A percentile compares a stretch with the other conserved stretches of the same genome.
phyloP scores from a whole-genome alignment of 495 filamentous ascomycete species.

The Xylaria palmicola region DNA sequence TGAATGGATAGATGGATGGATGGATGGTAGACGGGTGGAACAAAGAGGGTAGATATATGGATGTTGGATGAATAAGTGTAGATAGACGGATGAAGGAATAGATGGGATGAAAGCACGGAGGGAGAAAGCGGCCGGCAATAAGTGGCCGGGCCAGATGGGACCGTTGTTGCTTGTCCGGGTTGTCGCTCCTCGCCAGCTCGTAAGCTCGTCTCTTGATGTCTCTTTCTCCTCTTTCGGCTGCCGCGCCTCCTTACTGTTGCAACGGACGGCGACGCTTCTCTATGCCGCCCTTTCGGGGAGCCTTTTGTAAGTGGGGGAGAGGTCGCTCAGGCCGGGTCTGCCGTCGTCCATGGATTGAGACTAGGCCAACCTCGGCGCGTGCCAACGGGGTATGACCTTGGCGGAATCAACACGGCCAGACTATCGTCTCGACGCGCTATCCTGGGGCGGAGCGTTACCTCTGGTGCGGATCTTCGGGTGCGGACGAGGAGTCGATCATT shows the following conservation, averaged over 20 bases:
- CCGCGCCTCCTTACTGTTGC: not conserved
- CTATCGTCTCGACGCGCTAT: too few species aligned
- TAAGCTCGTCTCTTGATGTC: not conserved
- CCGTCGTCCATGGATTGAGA: too few species aligned
- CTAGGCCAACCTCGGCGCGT: too few species aligned
- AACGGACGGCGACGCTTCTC: not conserved
- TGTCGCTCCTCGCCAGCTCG: not conserved
- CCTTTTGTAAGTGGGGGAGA: not conserved
- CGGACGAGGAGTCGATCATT: too few species aligned
- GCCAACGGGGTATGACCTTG: not conserved
- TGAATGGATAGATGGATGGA: not conserved
- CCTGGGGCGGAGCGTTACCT: too few species aligned
- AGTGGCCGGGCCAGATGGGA: not conserved
- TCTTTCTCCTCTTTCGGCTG: not conserved
- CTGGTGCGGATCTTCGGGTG: too few species aligned
- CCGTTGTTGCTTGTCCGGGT: not conserved
- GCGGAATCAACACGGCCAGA: too few species aligned
- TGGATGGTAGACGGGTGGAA: not conserved
- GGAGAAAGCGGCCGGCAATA: too few species aligned
- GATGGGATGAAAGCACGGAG: not conserved
- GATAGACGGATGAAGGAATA: too few species aligned
- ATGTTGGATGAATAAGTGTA: too few species aligned
- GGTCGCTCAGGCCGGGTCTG: not conserved
- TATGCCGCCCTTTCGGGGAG: not conserved
- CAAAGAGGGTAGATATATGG: not conserved